A percentile compares a stretch with the other conserved stretches of the same genome.
phyloP scores from a whole-genome alignment of 148 eudicot genomes.

The Linanthus parryae region DNA sequence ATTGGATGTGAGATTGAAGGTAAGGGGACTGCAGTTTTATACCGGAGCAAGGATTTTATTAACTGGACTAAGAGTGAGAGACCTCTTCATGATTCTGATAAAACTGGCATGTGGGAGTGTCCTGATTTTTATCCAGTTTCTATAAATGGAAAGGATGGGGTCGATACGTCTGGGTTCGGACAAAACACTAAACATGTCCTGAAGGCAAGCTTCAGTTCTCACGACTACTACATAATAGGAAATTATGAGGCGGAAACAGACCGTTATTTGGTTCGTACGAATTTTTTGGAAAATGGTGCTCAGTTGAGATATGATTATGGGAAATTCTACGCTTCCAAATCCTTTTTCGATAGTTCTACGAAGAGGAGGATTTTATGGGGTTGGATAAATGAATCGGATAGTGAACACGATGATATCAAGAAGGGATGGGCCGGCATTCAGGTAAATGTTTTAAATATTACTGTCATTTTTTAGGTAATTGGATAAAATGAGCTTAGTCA shows the following conservation, averaged over 20 bases:
- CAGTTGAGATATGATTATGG: slow-evolving; percentile 24
- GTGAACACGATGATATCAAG: slow-evolving; percentile 16
- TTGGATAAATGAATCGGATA: slow-evolving; percentile 18
- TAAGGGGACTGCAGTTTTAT: slow-evolving; percentile 14
- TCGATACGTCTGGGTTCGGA: background rate
- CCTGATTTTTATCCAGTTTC: slow-evolving; percentile 22
- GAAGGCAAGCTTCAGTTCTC: slow-evolving; percentile 9
- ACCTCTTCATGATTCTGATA: slow-evolving; percentile 16
- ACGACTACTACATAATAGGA: slow-evolving; percentile 18
- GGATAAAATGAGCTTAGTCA: no score
- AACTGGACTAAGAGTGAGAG: slow-evolving; percentile 11
- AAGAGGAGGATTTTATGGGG: slow-evolving; percentile 21
- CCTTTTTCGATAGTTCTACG: slow-evolving; percentile 16
- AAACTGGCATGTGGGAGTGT: slow-evolving; percentile 23
- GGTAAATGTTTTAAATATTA: no score
- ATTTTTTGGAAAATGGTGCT: background rate
- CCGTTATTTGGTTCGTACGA: slow-evolving; percentile 1
- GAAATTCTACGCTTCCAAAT: slow-evolving; percentile 20
- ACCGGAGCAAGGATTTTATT: slow-evolving; percentile 19
- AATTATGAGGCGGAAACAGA: slow-evolving; percentile 12
- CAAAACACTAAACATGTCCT: slow-evolving; percentile 10
- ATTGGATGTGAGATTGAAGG: slow-evolving; percentile 17
- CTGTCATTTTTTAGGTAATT: no score
- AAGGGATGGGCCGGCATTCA: slow-evolving; percentile 28
- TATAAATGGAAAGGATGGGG: background rate